Evolutionary conservation across 2,329 filamentous ascomycete genomes (phyloP), one percentile per base, ranked within the genome.

Genomic region (Zelopaecilomyces penicillatus): DNA sequence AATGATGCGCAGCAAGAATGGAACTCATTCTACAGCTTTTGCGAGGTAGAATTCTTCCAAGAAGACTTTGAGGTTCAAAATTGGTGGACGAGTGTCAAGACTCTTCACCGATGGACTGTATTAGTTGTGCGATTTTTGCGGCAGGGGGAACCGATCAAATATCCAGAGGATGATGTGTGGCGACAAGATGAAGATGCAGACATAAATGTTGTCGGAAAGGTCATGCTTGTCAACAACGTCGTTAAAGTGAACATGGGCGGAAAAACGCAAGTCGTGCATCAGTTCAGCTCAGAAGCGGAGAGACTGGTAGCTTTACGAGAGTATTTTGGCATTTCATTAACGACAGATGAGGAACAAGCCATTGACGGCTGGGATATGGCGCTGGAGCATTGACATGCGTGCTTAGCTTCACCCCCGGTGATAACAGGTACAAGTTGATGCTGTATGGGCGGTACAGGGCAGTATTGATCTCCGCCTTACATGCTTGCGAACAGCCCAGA

Each of bases 1-100:
- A 71, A 76, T 48, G 57, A 63, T 4, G 37, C 57, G 0, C 64
- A 71, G 1, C 64, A 59, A 37, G 66, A 68, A 3, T 89, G 82
- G 78, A 69, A 75, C 30, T 66, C 76, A 0, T 75, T 72, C 35
- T 87, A 86, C 57, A 78, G 73, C 46, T 89, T 88, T 56, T 70
- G 74, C 0, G 78, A 84, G 44, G 65, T 73, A 7, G 82, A 85
- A 58, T 85, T 84, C 57, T 51, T 54, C 34, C 43, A 45, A 32
- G 46, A 45, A 28, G 52, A 52, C 31, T 52, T 49, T 19, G 47
- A 47, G 12, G 48, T 54, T 11, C 33, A 47, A 40, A 54, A 51
- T 35, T 50, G 46, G 50, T 52, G 48, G 46, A 44, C 45, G 11
- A 39, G 39, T 39, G 44, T 41, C 7, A 39, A 47, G 29, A 46